Evolutionary conservation across 2,329 filamentous ascomycete species (phyloP), one percentile per base, ranked within the genome.

Genomic region (Fonsecaea erecta): DNA sequence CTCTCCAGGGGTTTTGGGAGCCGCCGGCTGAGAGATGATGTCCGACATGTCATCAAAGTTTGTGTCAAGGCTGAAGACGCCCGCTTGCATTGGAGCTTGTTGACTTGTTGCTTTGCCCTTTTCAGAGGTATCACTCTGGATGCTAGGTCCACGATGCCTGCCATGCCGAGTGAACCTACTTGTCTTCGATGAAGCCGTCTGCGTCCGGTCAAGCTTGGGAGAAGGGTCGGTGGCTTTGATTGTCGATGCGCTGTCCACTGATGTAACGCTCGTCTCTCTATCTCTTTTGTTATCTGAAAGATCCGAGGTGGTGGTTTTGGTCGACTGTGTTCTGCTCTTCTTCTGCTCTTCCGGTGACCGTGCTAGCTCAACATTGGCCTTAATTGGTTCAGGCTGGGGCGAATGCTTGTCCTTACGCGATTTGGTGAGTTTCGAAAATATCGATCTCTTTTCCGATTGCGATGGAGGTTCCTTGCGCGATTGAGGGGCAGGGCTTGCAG

Each of bases 41-140:
- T 92, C 95, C 72, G 93, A 90, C 92, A 99, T 95, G 72, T 97
- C 87, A 63, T 88, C 87, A 54, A 98, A 84, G 75, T 98, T 90
- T 1, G 92, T 96, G 76, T 98, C 94, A 28, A 98, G 85, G 73
- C 86, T 86, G 78, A 90, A 96, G 52, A 92, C 85, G 48, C 85
- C 84, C 60, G 84, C 83, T 48, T 83, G 79, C 53, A 64, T 59
- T n/a, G 66, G 58, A 62, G 77, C 75, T 24, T 75, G 75, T 58
- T 77, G 77, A n/a, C 73, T 74, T 24, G 73, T 73, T 56, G 78
- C 75, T 52, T 79, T 79, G 35, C 77, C 78, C 71, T 83, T 85
- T 65, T 89, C 86, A 7, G 84, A 87, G 0, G 84, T 76, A 3
- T 73, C 71, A 35, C 72, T 71, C 28, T 79, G 76, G 43, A 64